These are phyloP conservation scores for Xanthoceras sorbifolium DNA, from an alignment of 345 rosid species.

Conservation along the genomic window DNA sequence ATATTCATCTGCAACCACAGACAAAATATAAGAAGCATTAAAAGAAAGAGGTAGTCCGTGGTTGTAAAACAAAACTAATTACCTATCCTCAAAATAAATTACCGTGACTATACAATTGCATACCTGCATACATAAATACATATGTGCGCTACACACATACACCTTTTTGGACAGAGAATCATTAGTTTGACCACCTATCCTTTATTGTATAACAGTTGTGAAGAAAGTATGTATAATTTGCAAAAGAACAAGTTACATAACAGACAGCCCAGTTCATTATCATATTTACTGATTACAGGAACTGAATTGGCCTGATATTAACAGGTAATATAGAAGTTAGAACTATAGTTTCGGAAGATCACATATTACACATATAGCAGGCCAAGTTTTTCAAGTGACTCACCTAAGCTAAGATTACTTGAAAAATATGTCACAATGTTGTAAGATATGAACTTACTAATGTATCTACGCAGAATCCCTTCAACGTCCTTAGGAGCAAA, in stretches of 20 bases:
- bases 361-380: not conserved
- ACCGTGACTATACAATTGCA: not conserved
- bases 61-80: not conserved
- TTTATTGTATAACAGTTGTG: not conserved
- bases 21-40: not conserved
- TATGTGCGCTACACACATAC: too few species aligned
- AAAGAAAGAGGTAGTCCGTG: not conserved
- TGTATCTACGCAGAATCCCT: constrained; percentile 42
- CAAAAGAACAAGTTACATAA: too few species aligned
- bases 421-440: not conserved
- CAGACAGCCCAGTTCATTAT: not conserved
- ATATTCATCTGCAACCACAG: constrained; percentile 40
- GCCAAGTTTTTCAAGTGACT: not conserved
- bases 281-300: too few species aligned
- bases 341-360: not conserved
- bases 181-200: not conserved
- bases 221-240: not conserved
- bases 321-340: too few species aligned
- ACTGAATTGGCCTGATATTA: too few species aligned
- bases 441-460: constrained; percentile 31
- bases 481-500: constrained; percentile 46
- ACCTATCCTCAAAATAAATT: not conserved
- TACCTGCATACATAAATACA: not conserved
- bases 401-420: not conserved
- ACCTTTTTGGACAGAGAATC: too few species aligned